Percentiles rank a stretch among this genome's conserved stretches.
Conservation (phyloP, 306 rosid species). For the Castanospermum australe region DNA sequence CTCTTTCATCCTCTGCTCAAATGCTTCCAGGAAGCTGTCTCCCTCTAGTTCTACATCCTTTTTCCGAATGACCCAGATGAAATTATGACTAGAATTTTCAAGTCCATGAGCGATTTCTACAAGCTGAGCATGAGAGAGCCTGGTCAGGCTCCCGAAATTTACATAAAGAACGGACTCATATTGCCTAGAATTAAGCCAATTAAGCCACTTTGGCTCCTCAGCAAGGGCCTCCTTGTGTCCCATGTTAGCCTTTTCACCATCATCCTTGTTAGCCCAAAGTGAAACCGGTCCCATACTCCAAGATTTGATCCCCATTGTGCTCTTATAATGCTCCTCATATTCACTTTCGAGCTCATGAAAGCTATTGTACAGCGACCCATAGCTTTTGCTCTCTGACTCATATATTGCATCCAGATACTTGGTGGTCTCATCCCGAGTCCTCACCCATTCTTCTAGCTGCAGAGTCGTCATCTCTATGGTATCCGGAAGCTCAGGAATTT, state of each 20-base stretch:
- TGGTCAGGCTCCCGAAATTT: constrained; percentile 32
- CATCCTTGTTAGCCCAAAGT: constrained; percentile 12
- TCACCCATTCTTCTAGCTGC: constrained; percentile 24
- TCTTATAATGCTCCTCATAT: constrained; percentile 13
- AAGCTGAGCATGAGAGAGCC: constrained; percentile 11
- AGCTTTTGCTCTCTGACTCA: constrained; percentile 33
- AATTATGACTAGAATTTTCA: constrained; percentile 32
- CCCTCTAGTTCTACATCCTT: background rate
- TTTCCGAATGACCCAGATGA: constrained; percentile 30
- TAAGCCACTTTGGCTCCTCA: constrained; percentile 1
- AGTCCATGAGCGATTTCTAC: constrained; percentile 29
- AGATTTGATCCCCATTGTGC: constrained; percentile 18
- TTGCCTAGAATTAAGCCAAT: constrained; percentile 27
- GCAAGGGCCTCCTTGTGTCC: background rate
- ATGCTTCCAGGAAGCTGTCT: background rate
- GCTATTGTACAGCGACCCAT: constrained; percentile 28
- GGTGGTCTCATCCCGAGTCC: background rate
- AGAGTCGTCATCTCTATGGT: background rate
- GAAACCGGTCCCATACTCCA: constrained; percentile 39
- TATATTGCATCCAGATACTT: background rate
- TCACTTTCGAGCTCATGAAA: constrained; percentile 36
- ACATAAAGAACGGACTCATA: constrained; percentile 24
- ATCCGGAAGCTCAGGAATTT: constrained; percentile 30
- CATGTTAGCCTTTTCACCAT: background rate
- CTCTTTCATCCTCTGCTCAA: constrained; percentile 17